Base-by-base conservation (phyloP, 805 yeast species). In the Naumovozyma castellii region DNA sequence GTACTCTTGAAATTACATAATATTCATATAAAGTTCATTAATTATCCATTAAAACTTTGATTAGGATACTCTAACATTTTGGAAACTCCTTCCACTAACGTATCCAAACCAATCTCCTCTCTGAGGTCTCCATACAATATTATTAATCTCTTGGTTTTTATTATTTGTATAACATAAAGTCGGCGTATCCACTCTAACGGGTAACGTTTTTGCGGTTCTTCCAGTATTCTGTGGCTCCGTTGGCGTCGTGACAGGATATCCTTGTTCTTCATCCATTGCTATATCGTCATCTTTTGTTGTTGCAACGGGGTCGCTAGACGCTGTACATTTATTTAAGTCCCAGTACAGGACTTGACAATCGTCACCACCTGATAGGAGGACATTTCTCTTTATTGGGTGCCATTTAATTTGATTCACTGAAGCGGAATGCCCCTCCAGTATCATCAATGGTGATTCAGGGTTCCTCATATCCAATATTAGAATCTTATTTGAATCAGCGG, bases 401-500 rank as follows among this genome's bases (percentile, higher is more conserved):
- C 97, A 90, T 38, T 70, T 62, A 14, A 88, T 72, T 46, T 78
- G 69, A 55, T 90, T 90, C 18, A 90, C 74, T 1, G 82, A 68
- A 0, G 78, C 76, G 19, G 64, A 53, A 56, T 81, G 94, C 13
- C 81, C 88, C 28, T 77, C 76, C 32, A 90, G 66, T 0, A 74
- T 72, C n/a, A 73, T 61, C 1, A 82, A 69, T 0, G 97, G 96
- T 2, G 77, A 58, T 3, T 95, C 95, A 0, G 97, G 95, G 57
- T 80, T 77, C 44, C 98, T 70, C 67, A 88, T 74, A 59, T 90
- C 98, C 41, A 92, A 68, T 10, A 90, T 68, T 18, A 78, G 66
- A 3, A 87, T 75, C 39, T 71, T 68, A 48, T 73, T 73, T 18
- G 85, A 77, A 52, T 80, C 76, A 32, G 77, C 76, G 4, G 84